Conservation (phyloP, 2,329 filamentous ascomycete species). For the Graphilbum sp. region DNA sequence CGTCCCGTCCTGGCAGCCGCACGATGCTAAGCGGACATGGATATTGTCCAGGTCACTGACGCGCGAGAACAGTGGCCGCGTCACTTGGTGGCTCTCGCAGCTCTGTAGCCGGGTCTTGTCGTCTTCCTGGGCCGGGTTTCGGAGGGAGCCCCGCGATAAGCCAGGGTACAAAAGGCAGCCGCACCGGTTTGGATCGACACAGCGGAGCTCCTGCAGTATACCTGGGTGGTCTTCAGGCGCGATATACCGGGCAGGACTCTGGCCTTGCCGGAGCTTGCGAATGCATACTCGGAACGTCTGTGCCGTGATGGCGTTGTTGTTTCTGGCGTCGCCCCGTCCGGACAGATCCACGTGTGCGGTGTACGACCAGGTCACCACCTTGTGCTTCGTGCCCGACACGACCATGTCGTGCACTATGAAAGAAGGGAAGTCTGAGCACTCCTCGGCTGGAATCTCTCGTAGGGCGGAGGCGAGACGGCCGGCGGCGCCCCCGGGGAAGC, state of each 20-base stretch:
- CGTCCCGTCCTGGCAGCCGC: not conserved
- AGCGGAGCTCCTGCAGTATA: constrained; percentile 3
- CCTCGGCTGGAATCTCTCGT: not conserved
- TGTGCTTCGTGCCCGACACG: not conserved
- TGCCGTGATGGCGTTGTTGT: not conserved
- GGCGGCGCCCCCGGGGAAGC: too few relatives aligned
- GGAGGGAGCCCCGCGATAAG: not conserved
- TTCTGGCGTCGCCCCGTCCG: not conserved
- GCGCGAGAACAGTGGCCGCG: not conserved
- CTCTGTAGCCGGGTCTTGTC: not conserved
- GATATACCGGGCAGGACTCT: constrained; percentile 1
- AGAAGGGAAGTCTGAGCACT: not conserved
- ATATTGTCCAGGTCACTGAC: not conserved
- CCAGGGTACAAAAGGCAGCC: constrained; percentile 3
- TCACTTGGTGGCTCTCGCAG: not conserved
- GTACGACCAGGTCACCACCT: constrained; percentile 3
- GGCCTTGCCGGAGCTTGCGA: not conserved
- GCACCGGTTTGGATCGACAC: constrained; percentile 5
- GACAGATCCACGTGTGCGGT: constrained; percentile 4
- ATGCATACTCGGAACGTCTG: not conserved
- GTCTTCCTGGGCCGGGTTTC: too few relatives aligned
- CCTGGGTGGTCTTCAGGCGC: constrained; percentile 1
- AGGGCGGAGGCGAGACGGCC: not conserved
- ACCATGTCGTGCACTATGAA: constrained; percentile 1
- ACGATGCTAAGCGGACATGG: not conserved